phyloP scores from a whole-genome alignment of 2,329 filamentous ascomycete genomes.

The Ophiostoma sp. region DNA sequence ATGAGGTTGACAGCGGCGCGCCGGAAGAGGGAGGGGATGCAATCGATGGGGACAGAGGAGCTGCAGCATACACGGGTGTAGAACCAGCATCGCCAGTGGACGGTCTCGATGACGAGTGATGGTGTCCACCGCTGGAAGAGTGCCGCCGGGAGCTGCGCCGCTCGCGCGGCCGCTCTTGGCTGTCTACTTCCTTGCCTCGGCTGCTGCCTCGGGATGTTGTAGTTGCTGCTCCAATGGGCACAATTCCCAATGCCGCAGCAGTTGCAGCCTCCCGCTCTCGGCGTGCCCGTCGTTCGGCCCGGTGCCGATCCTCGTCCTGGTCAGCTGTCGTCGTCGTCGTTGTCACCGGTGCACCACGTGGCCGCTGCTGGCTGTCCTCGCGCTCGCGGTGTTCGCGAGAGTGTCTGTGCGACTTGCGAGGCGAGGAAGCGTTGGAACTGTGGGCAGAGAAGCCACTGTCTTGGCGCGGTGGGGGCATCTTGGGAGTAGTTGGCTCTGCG shows the following conservation, averaged over 20 bases:
- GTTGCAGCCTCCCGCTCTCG: constrained; percentile 31
- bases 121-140: constrained; percentile 17
- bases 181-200: constrained; percentile 26
- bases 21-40: constrained; percentile 18
- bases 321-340: constrained; percentile 34
- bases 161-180: constrained; percentile 27
- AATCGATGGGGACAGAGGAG: neutral
- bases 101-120: constrained; percentile 23
- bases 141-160: constrained; percentile 29
- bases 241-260: constrained; percentile 27
- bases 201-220: constrained; percentile 24
- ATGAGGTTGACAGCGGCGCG: constrained; percentile 10
- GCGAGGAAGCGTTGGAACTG: constrained; percentile 25
- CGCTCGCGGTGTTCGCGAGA: constrained; percentile 17
- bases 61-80: neutral
- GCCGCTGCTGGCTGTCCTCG: constrained; percentile 14
- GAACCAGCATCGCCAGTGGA: constrained; percentile 21
- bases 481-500: constrained; percentile 24
- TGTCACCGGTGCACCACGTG: constrained; percentile 10
- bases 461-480: constrained; percentile 37
- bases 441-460: constrained; percentile 40
- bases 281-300: constrained; percentile 41
- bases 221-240: constrained; percentile 29
- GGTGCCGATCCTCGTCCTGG: constrained; percentile 34
- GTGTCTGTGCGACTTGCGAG: constrained; percentile 22